Evolutionary conservation across 768 basidiomycete species (phyloP).

Genomic region (Neoboletus brunneissimus): DNA sequence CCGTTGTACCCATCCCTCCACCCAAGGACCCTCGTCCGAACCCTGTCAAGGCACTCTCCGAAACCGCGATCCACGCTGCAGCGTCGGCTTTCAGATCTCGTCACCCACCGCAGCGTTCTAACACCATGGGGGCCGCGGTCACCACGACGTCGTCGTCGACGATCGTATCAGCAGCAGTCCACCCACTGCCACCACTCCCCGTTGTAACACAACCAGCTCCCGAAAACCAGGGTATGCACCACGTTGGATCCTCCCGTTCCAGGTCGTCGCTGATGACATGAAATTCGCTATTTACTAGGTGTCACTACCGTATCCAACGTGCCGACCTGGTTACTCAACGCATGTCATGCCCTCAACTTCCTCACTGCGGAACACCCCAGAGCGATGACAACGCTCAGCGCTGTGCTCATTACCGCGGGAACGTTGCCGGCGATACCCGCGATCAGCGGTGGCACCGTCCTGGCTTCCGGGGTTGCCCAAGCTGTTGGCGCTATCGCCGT

Average conservation of each 20-base stretch:
- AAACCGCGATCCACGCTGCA: constrained; percentile 30
- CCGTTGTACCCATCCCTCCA: constrained; percentile 19
- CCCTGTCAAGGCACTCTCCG: constrained; percentile 35
- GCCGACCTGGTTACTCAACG: constrained; percentile 75
- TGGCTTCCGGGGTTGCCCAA: constrained; percentile 72
- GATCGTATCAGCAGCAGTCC: constrained; percentile 10
- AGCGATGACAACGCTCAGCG: constrained; percentile 69
- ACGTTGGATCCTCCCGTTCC: not conserved
- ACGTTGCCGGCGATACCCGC: constrained; percentile 71
- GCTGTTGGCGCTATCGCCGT: constrained; percentile 79
- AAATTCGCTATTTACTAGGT: constrained; percentile 15
- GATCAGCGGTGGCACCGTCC: constrained; percentile 65
- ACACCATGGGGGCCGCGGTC: constrained; percentile 29
- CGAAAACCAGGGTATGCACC: constrained; percentile 19
- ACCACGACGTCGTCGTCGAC: constrained; percentile 2
- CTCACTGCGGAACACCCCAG: constrained; percentile 75
- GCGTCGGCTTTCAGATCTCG: constrained; percentile 28
- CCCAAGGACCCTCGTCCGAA: constrained; percentile 33
- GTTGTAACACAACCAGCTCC: constrained; percentile 10
- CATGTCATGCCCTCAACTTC: constrained; percentile 71
- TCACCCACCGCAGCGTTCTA: constrained; percentile 29
- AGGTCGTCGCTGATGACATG: not conserved
- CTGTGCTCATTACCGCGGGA: constrained; percentile 76
- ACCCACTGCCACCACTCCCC: constrained; percentile 17
- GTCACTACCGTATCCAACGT: constrained; percentile 53